Evolutionary conservation across 2,329 filamentous ascomycete genomes (phyloP), one percentile per base, ranked within the genome.

Genomic region (Fusarium longipes): DNA sequence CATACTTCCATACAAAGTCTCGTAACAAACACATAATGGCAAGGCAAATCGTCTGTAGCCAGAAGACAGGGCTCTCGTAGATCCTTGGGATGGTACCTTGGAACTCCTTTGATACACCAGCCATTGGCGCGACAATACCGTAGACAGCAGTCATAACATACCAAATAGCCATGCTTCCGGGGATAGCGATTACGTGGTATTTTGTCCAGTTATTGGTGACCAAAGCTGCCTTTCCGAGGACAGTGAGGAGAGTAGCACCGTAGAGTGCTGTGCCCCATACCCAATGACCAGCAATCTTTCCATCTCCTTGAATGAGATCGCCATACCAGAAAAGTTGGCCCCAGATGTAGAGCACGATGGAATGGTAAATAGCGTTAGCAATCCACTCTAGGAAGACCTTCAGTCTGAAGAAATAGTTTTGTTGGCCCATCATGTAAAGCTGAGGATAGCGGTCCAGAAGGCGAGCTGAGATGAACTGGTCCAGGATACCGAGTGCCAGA

Each of bases 161-260:
- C 96, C 96, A 99, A 71, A 99, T 88, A 18, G 90, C 79, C 86
- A 99, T 91, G 65, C 92, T 96, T 35, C 96, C 96, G 0, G 96
- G 96, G 67, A 99, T 99, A 32, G 96, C 93, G 68, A 98, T 87
- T 68, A 99, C 88, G 63, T 96, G 94, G 78, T 97, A 99, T 80
- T 99, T 99, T 45, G 96, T 99, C 96, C 96, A 99, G 80, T 97
- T 95, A 79, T 93, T 97, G 22, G 95, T 97, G 69, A 98, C 92
- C 62, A 99, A 85, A 1, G 93, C 93, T 5, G 96, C 96, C 81
- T 99, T 99, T 65, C 93, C 92, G 6, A 99, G 88, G 0, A 98
- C 95, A 0, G 96, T 98, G 24, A 94, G 87, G 22, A 99, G 87
- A n/a, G 93, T 93, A 8, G 96, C 90, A 2, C 93, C 97, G 82